A percentile compares a stretch with the other conserved stretches of the same genome.
Conservation (phyloP, 352 stramenopile species). For the Phytopythium kandeliae region DNA sequence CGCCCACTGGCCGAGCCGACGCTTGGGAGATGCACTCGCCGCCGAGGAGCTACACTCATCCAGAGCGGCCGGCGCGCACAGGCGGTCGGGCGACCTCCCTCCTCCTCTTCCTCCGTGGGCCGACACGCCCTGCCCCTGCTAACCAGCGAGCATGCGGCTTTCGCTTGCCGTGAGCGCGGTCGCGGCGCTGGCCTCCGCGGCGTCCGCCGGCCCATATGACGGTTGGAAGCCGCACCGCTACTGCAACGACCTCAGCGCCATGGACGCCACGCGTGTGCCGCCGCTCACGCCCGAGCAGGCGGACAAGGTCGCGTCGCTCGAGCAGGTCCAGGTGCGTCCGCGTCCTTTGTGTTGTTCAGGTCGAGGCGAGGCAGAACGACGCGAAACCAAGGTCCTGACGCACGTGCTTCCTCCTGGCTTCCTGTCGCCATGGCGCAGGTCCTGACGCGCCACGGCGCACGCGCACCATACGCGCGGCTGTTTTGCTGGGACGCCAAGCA, state of each 20-base stretch:
- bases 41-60: background rate
- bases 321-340: slow-evolving; percentile 63
- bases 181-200: slow-evolving; percentile 7
- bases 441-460: slow-evolving; percentile 70
- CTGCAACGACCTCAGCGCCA: slow-evolving; percentile 67
- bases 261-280: slow-evolving; percentile 49
- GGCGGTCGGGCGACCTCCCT: too few relatives aligned
- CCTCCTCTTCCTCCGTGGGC: too few relatives aligned
- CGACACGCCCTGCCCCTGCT: too few relatives aligned
- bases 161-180: slow-evolving; percentile 16
- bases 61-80: background rate
- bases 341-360: too few relatives aligned
- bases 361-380: too few relatives aligned
- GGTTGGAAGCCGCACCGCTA: slow-evolving; percentile 76
- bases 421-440: slow-evolving; percentile 17
- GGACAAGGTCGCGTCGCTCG: slow-evolving; percentile 56
- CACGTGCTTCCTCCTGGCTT: too few relatives aligned
- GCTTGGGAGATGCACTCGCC: too few relatives aligned
- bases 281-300: slow-evolving; percentile 54
- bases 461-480: slow-evolving; percentile 60
- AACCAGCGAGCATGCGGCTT: slow-evolving; percentile 21
- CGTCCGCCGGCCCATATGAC: slow-evolving; percentile 46
- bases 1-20: too few relatives aligned
- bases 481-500: slow-evolving; percentile 73
- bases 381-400: too few relatives aligned